Base-by-base conservation (phyloP, 352 stramenopile species). In the Blastocystis sp. region DNA sequence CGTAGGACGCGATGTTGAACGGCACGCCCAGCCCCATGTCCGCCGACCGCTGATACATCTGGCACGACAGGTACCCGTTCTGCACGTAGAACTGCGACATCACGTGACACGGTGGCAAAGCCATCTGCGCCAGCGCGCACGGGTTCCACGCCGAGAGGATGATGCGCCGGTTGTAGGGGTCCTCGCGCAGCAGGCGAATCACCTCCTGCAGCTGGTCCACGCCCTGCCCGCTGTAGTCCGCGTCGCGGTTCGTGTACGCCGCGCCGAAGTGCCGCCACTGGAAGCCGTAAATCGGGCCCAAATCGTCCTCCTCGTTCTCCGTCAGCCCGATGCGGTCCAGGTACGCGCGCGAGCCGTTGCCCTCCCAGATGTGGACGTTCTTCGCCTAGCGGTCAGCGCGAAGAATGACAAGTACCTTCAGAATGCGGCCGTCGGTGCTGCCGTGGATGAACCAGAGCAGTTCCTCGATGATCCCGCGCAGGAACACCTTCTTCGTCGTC, bases 1-100 rank as follows among this genome's bases (percentile, higher is more conserved):
- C 94, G 91, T 99, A 99, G 67, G 93, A 98, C 11, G 97, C 97
- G 91, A 99, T 99, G 91, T 99, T 99, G 91, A 99, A 99, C 5
- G 97, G 97, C 52, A 99, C 97, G 7, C 97, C 97, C 41, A 99
- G 93, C 5, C 96, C 96, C 95, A 99, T 99, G 91, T 99, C 97
- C 23, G 95, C 96, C 67, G 94, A 98, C 28, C 97, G 94, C 92
- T 99, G 97, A 91, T 99, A 99, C 97, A 99, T 98, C 89, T 95
- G 93, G 62, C 93, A 95, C 40, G 92, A 95, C 19, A 96, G 88
- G 80, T 94, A 92, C 28, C 91, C 92, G 67, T 94, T 90, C 17
- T 92, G 92, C 48, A 95, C 93, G 91, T 95, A 95, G 80, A 96
- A 96, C 88, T 95, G 97, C 90, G 95, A 98, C 89, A 99, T 97